Base-by-base conservation (phyloP, 73 alveolate species). In the Stentor coeruleus region DNA sequence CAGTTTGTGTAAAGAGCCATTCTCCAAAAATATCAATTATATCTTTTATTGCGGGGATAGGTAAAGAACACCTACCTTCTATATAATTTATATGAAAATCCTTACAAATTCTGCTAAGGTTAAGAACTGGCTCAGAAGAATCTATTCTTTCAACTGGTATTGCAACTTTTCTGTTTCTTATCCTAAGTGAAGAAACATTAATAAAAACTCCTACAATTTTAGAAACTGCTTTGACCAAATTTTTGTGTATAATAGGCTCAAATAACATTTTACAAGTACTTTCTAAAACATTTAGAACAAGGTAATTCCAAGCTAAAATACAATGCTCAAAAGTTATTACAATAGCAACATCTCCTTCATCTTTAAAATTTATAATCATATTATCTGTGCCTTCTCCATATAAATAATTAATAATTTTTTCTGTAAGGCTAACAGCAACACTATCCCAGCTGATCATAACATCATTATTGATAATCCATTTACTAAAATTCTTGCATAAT, bases 321-420 rank as follows among this genome's bases (percentile, higher is more conserved):
- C 28, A 11, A 20, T 49, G 66, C 20, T 49, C 66, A 20, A 20
- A 11, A 11, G 66, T 11, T 6, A 49, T 49, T 6, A 11, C 28
- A 49, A 49, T 49, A 20, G 66, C 6, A 49, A 49, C 20, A 11
- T 11, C 66, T 49, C 66, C 66, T 49, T 49, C 66, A 49, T 49
- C 66, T 11, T 20, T 6, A 49, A 49, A 66, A 20, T 66, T 26
- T 0, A 66, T 37, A 20, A 28, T 26, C 1, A 66, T 14, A 31
- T 37, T 66, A 26, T 20, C 40, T 26, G 42, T 20, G 40, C 37
- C 79, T 66, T 66, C 79, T 20, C 79, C 79, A 66, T 66, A 66
- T 1, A 66, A 31, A 20, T 28, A 28, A 1, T 20, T 31, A 26
- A 20, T 33, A 26, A 66, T 33, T 0, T 40, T 0, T 1, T 20